Percentiles rank a stretch among this genome's conserved stretches.
Evolutionary conservation across 139 green algal species (phyloP).

Genomic region (Zygnema cylindricum): DNA sequence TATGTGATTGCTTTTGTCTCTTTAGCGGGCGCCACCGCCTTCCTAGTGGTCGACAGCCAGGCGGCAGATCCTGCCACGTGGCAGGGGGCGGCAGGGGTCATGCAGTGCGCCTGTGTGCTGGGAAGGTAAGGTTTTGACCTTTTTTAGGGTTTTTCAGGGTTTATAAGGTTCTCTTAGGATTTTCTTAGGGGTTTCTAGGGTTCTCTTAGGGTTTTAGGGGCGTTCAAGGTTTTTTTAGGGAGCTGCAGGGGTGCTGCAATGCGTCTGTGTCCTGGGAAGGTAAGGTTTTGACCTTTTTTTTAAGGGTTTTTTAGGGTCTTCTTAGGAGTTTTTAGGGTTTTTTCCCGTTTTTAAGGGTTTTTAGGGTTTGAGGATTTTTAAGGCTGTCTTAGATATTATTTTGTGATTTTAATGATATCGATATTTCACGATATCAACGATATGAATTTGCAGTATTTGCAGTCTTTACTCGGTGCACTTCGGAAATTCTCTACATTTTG

Average conservation of each 20-base stretch:
- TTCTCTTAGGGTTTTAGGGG: too few species aligned
- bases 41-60: slow-evolving; percentile 79
- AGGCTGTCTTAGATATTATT: too few species aligned
- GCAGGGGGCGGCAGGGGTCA: slow-evolving; percentile 55
- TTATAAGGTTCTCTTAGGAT: not conserved
- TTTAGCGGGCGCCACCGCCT: slow-evolving; percentile 71
- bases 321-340: not conserved
- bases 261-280: slow-evolving; percentile 45
- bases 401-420: too few species aligned
- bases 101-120: slow-evolving; percentile 53
- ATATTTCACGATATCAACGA: too few species aligned
- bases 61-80: not conserved
- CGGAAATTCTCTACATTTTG: too few species aligned
- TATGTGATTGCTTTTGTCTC: slow-evolving; percentile 85
- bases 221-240: too few species aligned
- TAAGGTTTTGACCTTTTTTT: not conserved
- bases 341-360: too few species aligned
- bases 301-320: not conserved
- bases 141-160: not conserved
- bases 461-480: too few species aligned
- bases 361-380: too few species aligned
- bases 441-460: too few species aligned
- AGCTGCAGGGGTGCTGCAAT: slow-evolving; percentile 56
- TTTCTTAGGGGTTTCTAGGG: not conserved
- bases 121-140: slow-evolving; percentile 40